Percentiles rank a stretch among this genome's conserved stretches.
phyloP scores from a whole-genome alignment of 495 filamentous ascomycete genomes.

The Penicillium antarcticum region DNA sequence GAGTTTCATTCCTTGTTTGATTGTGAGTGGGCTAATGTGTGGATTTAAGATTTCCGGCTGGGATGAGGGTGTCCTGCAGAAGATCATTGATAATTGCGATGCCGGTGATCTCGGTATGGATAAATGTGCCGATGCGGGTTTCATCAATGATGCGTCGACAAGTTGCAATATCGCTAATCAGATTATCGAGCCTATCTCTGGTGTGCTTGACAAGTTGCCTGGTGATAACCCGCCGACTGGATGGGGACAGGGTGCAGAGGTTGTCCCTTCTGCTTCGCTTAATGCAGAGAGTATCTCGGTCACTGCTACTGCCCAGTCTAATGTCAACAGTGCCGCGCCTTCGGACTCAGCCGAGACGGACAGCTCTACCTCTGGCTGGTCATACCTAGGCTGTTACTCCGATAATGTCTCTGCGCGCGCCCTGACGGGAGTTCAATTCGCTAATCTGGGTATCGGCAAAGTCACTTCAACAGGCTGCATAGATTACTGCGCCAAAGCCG shows the following conservation, averaged over 20 bases:
- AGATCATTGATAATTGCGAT: conserved; percentile 58
- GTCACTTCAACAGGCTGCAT: conserved; percentile 4
- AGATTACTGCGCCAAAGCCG: not conserved
- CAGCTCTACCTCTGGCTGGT: conserved; percentile 34
- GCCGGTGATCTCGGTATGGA: conserved; percentile 44
- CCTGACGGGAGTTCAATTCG: conserved; percentile 2
- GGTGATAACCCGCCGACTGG: conserved; percentile 40
- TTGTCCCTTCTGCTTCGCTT: conserved; percentile 11
- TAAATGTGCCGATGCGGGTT: conserved; percentile 44
- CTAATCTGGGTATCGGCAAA: conserved; percentile 1
- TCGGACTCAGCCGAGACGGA: not conserved
- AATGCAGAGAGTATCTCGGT: not conserved
- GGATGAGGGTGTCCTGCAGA: conserved; percentile 58
- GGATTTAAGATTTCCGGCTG: conserved; percentile 56
- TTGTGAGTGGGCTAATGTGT: not conserved
- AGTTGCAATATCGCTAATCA: conserved; percentile 46
- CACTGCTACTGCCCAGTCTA: not conserved
- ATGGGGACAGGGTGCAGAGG: conserved; percentile 9
- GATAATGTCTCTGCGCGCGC: conserved; percentile 7
- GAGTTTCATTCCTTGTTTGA: not conserved
- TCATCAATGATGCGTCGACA: conserved; percentile 30
- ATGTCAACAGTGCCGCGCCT: not conserved
- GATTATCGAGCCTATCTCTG: conserved; percentile 36
- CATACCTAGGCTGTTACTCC: conserved; percentile 50
- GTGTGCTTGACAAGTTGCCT: conserved; percentile 36